Evolutionary conservation across 2,329 filamentous ascomycete species (phyloP), one percentile per base, ranked within the genome.

Genomic region (Pseudogymnoascus sp.): DNA sequence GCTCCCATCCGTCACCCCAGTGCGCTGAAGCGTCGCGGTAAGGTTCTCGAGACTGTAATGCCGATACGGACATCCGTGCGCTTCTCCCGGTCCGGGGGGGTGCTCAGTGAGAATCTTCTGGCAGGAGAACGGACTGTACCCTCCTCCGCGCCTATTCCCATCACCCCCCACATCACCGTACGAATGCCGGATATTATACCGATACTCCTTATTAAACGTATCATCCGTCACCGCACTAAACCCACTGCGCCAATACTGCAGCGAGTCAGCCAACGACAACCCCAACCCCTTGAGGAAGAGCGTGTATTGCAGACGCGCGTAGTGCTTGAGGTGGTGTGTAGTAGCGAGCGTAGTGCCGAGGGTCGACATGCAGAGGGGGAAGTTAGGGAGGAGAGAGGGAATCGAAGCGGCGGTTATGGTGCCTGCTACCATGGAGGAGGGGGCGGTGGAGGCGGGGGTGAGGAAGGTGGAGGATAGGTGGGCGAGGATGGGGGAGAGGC

Each of bases 151-250:
- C 34, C 93, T 85, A 73, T 96, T 97, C 19, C 87, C 83, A 76
- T 98, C 93, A 65, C 93, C 93, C 63, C 95, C 95, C 0, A 98
- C 95, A 71, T 98, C 93, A 69, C 95, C 95, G 75, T 98, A 99
- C 0, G 82, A 77, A 81, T 99, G 93, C n/a, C 93, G 90, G 65
- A 98, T 85, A 75, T 99, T 98, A 82, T 99, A 99, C 51, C 90
- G 85, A 78, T 99, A 98, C 74, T 97, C 92, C 74, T 97, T 98
- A 77, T 96, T 96, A 83, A 98, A 99, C 37, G 88, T 88, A 72
- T 98, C 93, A 72, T 98, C 95, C 0, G 90, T 93, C 68, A 96
- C 86, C 69, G 92, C 89, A 74, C 86, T 87, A 83, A 99, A 98
- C 28, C 84, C 81, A 67, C 86, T 84, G 10, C 95, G 88, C 95